phyloP scores from a whole-genome alignment of 345 rosid genomes.

The Murraya paniculata region DNA sequence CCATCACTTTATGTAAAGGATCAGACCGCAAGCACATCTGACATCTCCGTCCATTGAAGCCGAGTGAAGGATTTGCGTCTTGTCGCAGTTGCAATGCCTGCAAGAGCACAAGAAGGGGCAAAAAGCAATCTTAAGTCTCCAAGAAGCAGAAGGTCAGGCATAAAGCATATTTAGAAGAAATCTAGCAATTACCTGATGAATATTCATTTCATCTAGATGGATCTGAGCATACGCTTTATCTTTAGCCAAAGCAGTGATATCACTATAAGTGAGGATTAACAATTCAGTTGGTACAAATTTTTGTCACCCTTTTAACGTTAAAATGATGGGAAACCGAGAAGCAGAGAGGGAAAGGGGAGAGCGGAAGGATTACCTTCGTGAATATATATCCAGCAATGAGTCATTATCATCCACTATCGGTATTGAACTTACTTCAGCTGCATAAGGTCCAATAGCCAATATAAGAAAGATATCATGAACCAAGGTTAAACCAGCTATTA shows the following conservation, averaged over 20 bases:
- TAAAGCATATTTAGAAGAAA: background rate
- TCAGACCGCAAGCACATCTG: conserved; percentile 87
- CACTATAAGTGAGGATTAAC: conserved; percentile 38
- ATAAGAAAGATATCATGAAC: conserved; percentile 2
- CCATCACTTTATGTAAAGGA: conserved; percentile 77
- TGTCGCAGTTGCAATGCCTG: conserved; percentile 83
- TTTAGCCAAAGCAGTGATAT: conserved; percentile 84
- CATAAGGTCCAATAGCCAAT: conserved; percentile 14
- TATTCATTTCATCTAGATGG: conserved; percentile 82
- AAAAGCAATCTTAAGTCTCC: background rate
- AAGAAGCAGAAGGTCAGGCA: background rate
- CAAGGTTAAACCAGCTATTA: background rate
- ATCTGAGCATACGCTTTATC: conserved; percentile 91
- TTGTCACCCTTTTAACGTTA: background rate
- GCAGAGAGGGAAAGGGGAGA: background rate
- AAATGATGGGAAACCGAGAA: too few species aligned
- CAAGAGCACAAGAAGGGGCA: background rate
- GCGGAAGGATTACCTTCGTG: conserved; percentile 54
- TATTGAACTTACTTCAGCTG: conserved; percentile 94
- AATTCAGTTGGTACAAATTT: background rate
- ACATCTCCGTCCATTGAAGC: conserved; percentile 63
- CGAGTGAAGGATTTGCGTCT: conserved; percentile 54
- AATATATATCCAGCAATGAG: conserved; percentile 74
- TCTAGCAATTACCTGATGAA: conserved; percentile 67
- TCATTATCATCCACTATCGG: conserved; percentile 87